phyloP scores from a whole-genome alignment of 257 asterid species.

The Jacaranda mimosifolia region DNA sequence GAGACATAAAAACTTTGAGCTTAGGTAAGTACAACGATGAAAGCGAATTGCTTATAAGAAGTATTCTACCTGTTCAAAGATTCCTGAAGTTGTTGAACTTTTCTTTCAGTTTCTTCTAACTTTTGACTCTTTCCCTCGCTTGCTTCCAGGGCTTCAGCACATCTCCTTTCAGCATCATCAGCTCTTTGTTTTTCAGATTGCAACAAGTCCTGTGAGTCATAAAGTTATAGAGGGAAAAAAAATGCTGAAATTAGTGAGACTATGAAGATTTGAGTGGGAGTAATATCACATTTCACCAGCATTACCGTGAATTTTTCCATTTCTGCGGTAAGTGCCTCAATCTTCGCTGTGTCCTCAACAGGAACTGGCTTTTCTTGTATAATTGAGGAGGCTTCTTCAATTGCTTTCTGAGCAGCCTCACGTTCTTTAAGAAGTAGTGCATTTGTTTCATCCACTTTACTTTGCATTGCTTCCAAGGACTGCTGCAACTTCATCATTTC shows the following conservation, averaged over 20 bases:
- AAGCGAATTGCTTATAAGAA: conserved; percentile 17
- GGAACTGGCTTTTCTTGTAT: conserved; percentile 83
- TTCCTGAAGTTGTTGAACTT: conserved; percentile 88
- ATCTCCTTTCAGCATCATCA: conserved; percentile 77
- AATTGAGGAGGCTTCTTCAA: conserved; percentile 79
- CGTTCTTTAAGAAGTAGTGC: conserved; percentile 76
- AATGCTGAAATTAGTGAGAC: conserved; percentile 17
- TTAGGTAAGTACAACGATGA: conserved; percentile 1
- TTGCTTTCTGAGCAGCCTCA: conserved; percentile 88
- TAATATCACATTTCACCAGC: conserved; percentile 33
- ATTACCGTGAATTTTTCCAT: conserved; percentile 78
- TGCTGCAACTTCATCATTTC: conserved; percentile 78
- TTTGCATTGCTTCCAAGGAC: conserved; percentile 72
- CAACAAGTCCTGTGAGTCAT: conserved; percentile 59
- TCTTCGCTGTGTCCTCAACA: conserved; percentile 79
- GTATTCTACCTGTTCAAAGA: conserved; percentile 79
- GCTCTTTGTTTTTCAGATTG: conserved; percentile 81
- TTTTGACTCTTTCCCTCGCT: conserved; percentile 78
- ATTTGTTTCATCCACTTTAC: conserved; percentile 82
- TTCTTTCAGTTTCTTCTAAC: conserved; percentile 88
- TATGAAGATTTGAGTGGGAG: conserved; percentile 17
- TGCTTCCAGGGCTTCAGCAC: conserved; percentile 67
- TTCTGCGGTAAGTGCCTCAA: conserved; percentile 78
- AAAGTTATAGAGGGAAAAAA: conserved; percentile 21
- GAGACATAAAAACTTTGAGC: background rate